Evolutionary conservation across 164 flowering plant genomes (phyloP), one percentile per base, ranked within the genome.

Genomic region (Vitis rupestris): DNA sequence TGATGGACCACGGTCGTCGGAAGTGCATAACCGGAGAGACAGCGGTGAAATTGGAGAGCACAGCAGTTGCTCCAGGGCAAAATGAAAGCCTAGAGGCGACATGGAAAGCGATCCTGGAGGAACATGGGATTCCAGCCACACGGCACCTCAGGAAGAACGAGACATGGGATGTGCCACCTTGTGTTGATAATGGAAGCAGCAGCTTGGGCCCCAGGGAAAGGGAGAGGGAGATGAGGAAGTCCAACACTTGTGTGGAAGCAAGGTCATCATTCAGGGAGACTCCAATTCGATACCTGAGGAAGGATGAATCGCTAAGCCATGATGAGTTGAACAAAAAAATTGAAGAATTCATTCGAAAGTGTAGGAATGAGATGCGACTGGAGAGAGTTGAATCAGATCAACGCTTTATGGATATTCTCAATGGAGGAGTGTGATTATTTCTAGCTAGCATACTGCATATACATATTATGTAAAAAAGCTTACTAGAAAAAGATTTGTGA

Each of bases 281-380:
- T 31, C 37, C 3, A 19, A 19, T 19, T 31, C 37, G 2, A 31
- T 31, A 1, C 70, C 72, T 66, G 44, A 75, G 69, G 64, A 75
- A 72, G 74, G 77, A 78, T 44, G 54, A 64, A 56, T 67, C 73
- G 14, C 51, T 75, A 75, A 77, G 78, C 55, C 80, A 64, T 8
- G 87, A 81, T 17, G 84, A 81, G 75, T 60, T 83, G 71, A 73
- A 79, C 30, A 62, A 15, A 53, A 65, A 72, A 67, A 80, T 74
- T 2, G 87, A 83, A 53, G 87, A 70, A 17, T 83, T 83, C 58
- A 83, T 83, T 17, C 70, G 61, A 55, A 81, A 79, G 66, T 61
- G 75, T 27, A 76, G 77, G 16, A 27, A 63, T 10, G 69, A 83
- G 12, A 81, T 83, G 78, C 73, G 78, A 71, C 12, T 83, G 60